Evolutionary conservation across 1,284 basidiomycete genomes (phyloP).

Genomic region (Fomes fomentarius): DNA sequence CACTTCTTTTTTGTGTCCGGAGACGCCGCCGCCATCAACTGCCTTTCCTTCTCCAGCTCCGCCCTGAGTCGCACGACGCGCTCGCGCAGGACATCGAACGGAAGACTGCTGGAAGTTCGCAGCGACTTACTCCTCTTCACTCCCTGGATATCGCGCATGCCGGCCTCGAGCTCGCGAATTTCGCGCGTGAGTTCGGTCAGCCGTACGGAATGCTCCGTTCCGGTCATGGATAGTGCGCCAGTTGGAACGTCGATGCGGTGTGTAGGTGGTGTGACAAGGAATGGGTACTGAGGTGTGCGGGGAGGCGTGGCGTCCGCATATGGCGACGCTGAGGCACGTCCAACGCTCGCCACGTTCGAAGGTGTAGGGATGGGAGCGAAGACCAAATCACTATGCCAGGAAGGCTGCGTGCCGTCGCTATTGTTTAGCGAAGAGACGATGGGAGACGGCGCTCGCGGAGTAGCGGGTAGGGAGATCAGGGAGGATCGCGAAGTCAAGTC

Average conservation of each 20-base stretch:
- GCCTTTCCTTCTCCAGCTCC: slow-evolving; percentile 11
- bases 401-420: too few relatives aligned
- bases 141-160: slow-evolving; percentile 3
- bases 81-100: not conserved
- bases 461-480: not conserved
- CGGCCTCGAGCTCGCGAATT: slow-evolving; percentile 14
- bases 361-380: not conserved
- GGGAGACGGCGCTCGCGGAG: not conserved
- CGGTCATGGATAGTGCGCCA: slow-evolving; percentile 17
- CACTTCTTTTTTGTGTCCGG: slow-evolving; percentile 2
- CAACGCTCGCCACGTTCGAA: too few relatives aligned
- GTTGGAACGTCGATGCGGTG: slow-evolving; percentile 18
- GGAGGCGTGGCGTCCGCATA: too few relatives aligned
- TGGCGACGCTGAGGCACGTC: too few relatives aligned
- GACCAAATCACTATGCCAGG: not conserved
- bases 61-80: slow-evolving; percentile 4
- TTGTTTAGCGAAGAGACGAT: not conserved
- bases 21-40: slow-evolving; percentile 9
- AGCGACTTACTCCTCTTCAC: not conserved
- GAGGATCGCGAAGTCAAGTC: not conserved
- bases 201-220: slow-evolving; percentile 17
- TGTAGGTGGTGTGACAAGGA: slow-evolving; percentile 6
- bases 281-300: too few relatives aligned
- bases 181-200: slow-evolving; percentile 12
- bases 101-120: not conserved